Conservation (phyloP, 306 rosid species). For the Lathyrus tuberosus region DNA sequence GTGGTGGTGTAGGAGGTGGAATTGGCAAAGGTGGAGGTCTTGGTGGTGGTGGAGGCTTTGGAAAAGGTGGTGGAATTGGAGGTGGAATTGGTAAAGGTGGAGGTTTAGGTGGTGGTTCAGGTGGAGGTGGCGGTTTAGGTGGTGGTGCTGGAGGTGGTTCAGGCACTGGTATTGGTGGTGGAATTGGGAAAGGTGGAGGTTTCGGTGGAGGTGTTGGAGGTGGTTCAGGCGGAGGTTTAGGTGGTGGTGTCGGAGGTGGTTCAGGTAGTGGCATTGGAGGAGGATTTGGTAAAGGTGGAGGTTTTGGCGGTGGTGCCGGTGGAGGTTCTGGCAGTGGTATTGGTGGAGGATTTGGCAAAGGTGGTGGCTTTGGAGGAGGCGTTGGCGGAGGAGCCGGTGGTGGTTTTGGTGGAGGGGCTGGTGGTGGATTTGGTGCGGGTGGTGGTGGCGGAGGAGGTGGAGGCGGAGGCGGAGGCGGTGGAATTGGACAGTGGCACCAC, state of each 20-base stretch:
- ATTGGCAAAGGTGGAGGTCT: slow-evolving; percentile 9
- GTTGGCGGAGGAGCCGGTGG: slow-evolving; percentile 35
- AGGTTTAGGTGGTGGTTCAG: slow-evolving; percentile 43
- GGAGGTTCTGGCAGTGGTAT: slow-evolving; percentile 41
- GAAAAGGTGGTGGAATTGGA: slow-evolving; percentile 40
- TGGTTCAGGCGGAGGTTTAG: slow-evolving; percentile 31
- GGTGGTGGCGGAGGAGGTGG: slow-evolving; percentile 38
- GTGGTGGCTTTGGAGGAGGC: slow-evolving; percentile 51
- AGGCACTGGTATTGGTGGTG: slow-evolving; percentile 44
- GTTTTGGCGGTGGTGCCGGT: slow-evolving; percentile 40
- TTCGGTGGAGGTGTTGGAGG: slow-evolving; percentile 41
- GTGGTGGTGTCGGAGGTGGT: slow-evolving; percentile 34
- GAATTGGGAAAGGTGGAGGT: slow-evolving; percentile 43
- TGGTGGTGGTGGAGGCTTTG: slow-evolving; percentile 33
- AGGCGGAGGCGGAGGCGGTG: slow-evolving; percentile 36
- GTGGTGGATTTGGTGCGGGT: slow-evolving; percentile 35
- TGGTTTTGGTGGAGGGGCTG: slow-evolving; percentile 38
- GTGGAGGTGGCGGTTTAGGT: slow-evolving; percentile 27
- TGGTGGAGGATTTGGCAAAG: slow-evolving; percentile 43
- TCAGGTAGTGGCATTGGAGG: slow-evolving; percentile 33
- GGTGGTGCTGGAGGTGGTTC: slow-evolving; percentile 36
- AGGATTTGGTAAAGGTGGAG: slow-evolving; percentile 31
- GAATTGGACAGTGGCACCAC: slow-evolving; percentile 53
- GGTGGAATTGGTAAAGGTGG: slow-evolving; percentile 45
- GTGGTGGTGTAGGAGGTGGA: slow-evolving; percentile 31